phyloP scores from a whole-genome alignment of 805 yeast species.

The Zygoascus bituminiphila region DNA sequence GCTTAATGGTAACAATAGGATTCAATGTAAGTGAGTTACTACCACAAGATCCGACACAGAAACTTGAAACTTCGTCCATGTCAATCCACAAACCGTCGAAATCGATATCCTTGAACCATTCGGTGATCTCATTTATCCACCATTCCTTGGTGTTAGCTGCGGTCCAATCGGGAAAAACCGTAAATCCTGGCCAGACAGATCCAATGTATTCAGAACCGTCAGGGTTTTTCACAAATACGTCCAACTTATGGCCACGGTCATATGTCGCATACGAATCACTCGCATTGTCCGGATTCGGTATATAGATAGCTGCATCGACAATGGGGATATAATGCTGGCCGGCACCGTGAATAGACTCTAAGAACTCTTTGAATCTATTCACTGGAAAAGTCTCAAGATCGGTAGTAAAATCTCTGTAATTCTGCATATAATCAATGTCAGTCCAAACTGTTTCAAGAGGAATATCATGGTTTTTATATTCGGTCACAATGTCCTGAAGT shows the following conservation, averaged over 20 bases:
- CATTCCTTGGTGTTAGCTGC: slow-evolving; percentile 48
- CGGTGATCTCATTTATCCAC: slow-evolving; percentile 34
- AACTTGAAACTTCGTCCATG: slow-evolving; percentile 85
- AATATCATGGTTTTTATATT: slow-evolving; percentile 60
- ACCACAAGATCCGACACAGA: slow-evolving; percentile 27
- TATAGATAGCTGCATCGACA: slow-evolving; percentile 43
- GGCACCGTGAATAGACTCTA: slow-evolving; percentile 51
- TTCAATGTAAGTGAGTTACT: slow-evolving; percentile 18
- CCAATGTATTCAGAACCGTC: slow-evolving; percentile 54
- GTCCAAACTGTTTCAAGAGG: slow-evolving; percentile 91
- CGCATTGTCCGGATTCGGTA: slow-evolving; percentile 63
- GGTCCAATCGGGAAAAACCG: slow-evolving; percentile 83
- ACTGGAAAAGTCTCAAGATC: slow-evolving; percentile 59
- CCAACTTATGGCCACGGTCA: slow-evolving; percentile 36
- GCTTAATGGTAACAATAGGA: background rate
- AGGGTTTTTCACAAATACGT: slow-evolving; percentile 41
- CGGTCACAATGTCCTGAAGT: slow-evolving; percentile 53
- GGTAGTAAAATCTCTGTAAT: slow-evolving; percentile 88
- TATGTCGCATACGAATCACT: slow-evolving; percentile 50
- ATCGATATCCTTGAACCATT: slow-evolving; percentile 37
- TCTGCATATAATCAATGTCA: slow-evolving; percentile 83
- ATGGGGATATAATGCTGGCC: slow-evolving; percentile 78
- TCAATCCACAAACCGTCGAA: slow-evolving; percentile 89
- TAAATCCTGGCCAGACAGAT: slow-evolving; percentile 96
- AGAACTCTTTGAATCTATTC: slow-evolving; percentile 62